These are phyloP conservation scores for Melaleuca alternifolia DNA, from an alignment of 345 rosid genomes.

Conservation along the genomic window DNA sequence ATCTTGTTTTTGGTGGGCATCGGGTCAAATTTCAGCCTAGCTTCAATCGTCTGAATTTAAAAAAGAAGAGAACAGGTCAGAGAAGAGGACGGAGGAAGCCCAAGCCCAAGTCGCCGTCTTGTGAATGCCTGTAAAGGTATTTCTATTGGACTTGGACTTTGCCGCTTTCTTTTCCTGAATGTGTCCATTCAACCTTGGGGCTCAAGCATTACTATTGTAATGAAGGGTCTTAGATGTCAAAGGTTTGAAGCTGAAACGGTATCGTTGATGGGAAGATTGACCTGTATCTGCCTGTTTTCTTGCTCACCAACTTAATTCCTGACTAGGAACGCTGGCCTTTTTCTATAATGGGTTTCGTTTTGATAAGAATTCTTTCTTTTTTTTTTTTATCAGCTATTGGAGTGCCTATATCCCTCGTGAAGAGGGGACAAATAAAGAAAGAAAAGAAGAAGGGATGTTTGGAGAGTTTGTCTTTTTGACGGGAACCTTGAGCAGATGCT, in stretches of 20 bases:
- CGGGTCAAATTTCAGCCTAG: background rate
- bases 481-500: conserved; percentile 36
- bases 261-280: background rate
- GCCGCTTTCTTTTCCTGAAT: background rate
- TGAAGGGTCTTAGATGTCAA: background rate
- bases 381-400: background rate
- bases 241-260: background rate
- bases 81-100: background rate
- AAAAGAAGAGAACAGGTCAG: background rate
- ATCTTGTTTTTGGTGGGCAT: background rate
- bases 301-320: background rate
- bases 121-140: background rate
- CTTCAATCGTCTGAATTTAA: background rate
- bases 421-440: background rate
- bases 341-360: background rate
- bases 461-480: conserved; percentile 14
- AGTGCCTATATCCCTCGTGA: background rate
- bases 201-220: background rate
- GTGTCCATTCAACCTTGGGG: background rate
- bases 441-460: background rate
- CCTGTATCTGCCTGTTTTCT: background rate
- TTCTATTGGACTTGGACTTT: background rate
- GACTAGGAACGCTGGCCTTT: background rate
- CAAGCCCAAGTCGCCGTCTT: background rate
- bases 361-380: background rate